Evolutionary conservation across 2,329 filamentous ascomycete species (phyloP), one percentile per base, ranked within the genome.

Genomic region (Aspergillus piperis): DNA sequence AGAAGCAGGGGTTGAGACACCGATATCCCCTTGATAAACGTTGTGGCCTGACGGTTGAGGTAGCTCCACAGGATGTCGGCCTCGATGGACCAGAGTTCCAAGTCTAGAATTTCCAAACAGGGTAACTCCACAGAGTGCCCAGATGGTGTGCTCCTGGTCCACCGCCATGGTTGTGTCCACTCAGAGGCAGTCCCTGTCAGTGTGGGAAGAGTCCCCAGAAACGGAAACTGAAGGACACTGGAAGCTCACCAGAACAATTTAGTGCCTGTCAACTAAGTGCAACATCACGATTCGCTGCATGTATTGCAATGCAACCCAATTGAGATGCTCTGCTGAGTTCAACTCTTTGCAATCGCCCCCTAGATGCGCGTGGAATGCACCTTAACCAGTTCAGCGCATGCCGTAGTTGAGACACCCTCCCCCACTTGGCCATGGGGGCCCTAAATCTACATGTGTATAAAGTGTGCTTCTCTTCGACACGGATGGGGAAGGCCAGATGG

Each of bases 61-160:
- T 27, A 54, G 52, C 52, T 39, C 42, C 38, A 41, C 39, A 42
- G 38, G 17, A 13, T 55, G 13, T 17, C 25, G 27, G 32, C 10
- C 11, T 44, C n/a, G 25, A 55, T 11, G 41, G 53, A 30, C 25
- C 41, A 36, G 19, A 27, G 25, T 11, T 19, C 6, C 13, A 36
- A 53, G 57, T 59, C 57, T 59, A 59, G 57, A 59, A 54, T 52
- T 59, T 36, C 50, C 50, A 17, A 54, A 53, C 17, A 36, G 41
- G 30, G 56, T 42, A 44, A 42, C 11, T 44, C 23, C 23, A 58
- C 52, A 13, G 49, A 21, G 41, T 42, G 13, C 49, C 47, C 32
- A 38, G 39, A 59, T 25, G 39, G 42, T 53, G 41, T 44, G 27
- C 21, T 11, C 13, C 23, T 17, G 57, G 17, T 42, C 50, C 57